Evolutionary conservation across 164 flowering plant genomes (phyloP).

Genomic region (Buxus sempervirens): DNA sequence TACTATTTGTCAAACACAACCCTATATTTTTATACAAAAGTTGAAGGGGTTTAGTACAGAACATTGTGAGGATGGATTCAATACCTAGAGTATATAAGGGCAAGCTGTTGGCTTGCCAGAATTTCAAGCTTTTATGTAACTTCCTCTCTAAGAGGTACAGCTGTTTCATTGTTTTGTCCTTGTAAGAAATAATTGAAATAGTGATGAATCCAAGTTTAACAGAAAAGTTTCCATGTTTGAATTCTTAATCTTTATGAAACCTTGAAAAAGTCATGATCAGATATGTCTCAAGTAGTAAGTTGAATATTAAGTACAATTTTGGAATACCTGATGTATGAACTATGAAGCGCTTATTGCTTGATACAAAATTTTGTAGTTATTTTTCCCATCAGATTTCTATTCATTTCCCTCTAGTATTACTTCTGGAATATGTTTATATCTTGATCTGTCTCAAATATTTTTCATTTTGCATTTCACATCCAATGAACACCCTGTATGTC

Average conservation of each 20-base stretch:
- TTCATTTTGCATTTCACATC: too few species aligned
- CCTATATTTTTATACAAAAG: not conserved
- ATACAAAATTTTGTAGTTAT: too few species aligned
- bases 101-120: conserved; percentile 16
- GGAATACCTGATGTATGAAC: too few species aligned
- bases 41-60: not conserved
- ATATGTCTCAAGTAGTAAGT: too few species aligned
- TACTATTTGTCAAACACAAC: conserved; percentile 7
- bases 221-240: not conserved
- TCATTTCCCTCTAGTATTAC: too few species aligned
- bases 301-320: too few species aligned
- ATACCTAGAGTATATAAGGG: not conserved
- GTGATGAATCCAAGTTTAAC: not conserved
- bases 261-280: too few species aligned
- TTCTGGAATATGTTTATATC: too few species aligned
- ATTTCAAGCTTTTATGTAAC: not conserved
- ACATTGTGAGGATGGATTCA: conserved; percentile 12
- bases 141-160: conserved; percentile 3
- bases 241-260: not conserved
- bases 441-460: too few species aligned
- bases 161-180: conserved; percentile 9
- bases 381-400: too few species aligned
- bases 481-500: too few species aligned
- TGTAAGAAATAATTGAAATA: conserved; percentile 4
- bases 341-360: too few species aligned